Evolutionary conservation across 768 basidiomycete species (phyloP).

Genomic region (Amanita pallidorosea): DNA sequence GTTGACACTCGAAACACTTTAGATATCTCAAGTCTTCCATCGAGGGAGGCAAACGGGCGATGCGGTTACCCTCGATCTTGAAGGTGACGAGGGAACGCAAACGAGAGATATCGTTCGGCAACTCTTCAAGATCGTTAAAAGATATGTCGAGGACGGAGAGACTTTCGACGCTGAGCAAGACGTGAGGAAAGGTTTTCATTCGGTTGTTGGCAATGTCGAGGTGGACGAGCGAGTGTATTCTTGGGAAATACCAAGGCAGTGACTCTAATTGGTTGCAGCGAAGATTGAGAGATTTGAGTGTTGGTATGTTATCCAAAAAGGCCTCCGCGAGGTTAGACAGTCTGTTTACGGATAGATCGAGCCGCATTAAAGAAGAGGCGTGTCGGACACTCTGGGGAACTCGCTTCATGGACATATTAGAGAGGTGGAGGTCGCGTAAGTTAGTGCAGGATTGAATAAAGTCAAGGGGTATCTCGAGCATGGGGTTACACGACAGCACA

Average conservation of each 20-base stretch:
- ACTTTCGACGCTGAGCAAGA: constrained; percentile 61
- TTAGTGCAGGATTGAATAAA: constrained; percentile 84
- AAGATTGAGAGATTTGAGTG: constrained; percentile 56
- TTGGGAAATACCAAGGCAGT: constrained; percentile 78
- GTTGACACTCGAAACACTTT: constrained; percentile 67
- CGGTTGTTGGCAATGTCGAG: constrained; percentile 97
- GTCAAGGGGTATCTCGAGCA: constrained; percentile 93
- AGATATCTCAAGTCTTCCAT: constrained; percentile 48
- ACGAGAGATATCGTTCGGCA: constrained; percentile 72
- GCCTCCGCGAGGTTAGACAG: constrained; percentile 85
- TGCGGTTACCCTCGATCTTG: constrained; percentile 77
- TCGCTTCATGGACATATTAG: constrained; percentile 90
- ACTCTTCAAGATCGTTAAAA: constrained; percentile 78
- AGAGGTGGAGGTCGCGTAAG: constrained; percentile 77
- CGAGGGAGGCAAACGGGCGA: constrained; percentile 59
- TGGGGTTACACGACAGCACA: constrained; percentile 87
- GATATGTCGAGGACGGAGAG: constrained; percentile 87
- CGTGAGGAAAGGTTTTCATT: constrained; percentile 63
- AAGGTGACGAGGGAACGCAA: constrained; percentile 61
- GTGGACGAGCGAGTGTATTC: constrained; percentile 55
- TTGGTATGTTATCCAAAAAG: constrained; percentile 64
- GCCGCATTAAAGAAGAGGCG: constrained; percentile 58
- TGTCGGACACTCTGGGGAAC: constrained; percentile 80
- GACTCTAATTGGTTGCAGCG: constrained; percentile 90
- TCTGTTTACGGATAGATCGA: constrained; percentile 88